Conservation (phyloP, 176 grass and related monocot species). For the Metroxylon sagu region DNA sequence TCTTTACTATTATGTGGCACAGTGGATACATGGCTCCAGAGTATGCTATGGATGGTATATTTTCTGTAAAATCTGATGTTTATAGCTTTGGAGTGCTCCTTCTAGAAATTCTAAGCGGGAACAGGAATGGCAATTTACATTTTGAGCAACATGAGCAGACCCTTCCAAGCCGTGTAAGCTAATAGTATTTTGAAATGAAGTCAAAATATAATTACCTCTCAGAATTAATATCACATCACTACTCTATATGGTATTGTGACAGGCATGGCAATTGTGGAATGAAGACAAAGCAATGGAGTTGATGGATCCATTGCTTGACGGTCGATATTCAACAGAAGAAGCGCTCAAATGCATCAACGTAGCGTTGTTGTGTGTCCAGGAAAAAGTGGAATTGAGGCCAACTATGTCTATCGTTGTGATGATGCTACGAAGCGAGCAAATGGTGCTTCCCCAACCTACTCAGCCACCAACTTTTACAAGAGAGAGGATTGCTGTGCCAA, state of each 20-base stretch:
- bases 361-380: conserved; percentile 25
- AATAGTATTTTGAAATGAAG: neutral
- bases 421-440: conserved; percentile 8
- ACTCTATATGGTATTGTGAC: too few relatives aligned
- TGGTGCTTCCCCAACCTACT: too few relatives aligned
- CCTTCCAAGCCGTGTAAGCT: too few relatives aligned
- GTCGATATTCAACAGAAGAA: neutral
- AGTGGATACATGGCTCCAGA: conserved; percentile 22
- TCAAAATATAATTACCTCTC: neutral
- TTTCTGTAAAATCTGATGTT: conserved; percentile 23
- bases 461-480: too few relatives aligned
- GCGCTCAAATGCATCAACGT: conserved; percentile 30
- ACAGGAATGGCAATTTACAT: conserved; percentile 12
- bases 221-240: neutral
- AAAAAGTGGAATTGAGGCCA: conserved; percentile 7
- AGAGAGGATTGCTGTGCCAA: too few relatives aligned
- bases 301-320: conserved; percentile 1
- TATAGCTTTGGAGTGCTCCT: conserved; percentile 31
- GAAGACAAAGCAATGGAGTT: neutral
- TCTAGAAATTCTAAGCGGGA: conserved; percentile 21
- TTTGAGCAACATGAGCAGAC: too few relatives aligned
- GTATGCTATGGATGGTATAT: conserved; percentile 15
- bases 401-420: conserved; percentile 21
- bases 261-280: conserved; percentile 35
- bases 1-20: too few relatives aligned